These are phyloP conservation scores for Coprinopsis cinerea DNA, from an alignment of 768 basidiomycete genomes.

Conservation along the genomic window DNA sequence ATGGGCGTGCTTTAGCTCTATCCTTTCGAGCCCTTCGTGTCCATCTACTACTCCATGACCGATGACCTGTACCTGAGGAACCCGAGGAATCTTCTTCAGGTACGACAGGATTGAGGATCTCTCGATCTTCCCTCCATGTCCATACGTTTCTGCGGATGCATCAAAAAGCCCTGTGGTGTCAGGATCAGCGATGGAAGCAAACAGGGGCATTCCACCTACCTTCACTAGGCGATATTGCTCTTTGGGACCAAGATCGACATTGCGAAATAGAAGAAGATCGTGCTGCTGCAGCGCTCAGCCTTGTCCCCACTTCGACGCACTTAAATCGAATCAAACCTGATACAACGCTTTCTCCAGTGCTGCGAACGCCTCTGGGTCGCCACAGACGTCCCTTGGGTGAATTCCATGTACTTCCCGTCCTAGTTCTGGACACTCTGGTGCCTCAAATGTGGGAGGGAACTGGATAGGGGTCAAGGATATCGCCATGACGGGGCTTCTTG, in stretches of 20 bases:
- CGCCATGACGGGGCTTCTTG: no score
- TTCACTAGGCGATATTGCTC: constrained; percentile 84
- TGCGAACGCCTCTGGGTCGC: constrained; percentile 47
- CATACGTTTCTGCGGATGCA: constrained; percentile 53
- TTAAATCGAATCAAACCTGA: constrained; percentile 42
- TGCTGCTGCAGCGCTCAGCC: constrained; percentile 37
- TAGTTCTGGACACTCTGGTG: constrained; percentile 60
- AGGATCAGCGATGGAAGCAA: neutral
- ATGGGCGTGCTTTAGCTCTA: constrained; percentile 78
- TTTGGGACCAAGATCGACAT: constrained; percentile 65
- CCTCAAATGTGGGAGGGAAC: constrained; percentile 66
- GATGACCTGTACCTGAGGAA: constrained; percentile 88
- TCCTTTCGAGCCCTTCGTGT: constrained; percentile 75
- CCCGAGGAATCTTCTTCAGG: constrained; percentile 84
- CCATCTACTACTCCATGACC: constrained; percentile 79
- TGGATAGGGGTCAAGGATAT: no score
- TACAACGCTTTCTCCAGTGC: constrained; percentile 71
- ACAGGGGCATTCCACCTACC: constrained; percentile 34
- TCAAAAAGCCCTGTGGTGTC: constrained; percentile 38
- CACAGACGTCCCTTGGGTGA: constrained; percentile 53
- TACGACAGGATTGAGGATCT: constrained; percentile 78
- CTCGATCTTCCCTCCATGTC: constrained; percentile 84
- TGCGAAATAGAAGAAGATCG: constrained; percentile 67
- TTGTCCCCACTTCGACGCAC: constrained; percentile 3
- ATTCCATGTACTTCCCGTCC: constrained; percentile 74